Evolutionary conservation across 352 stramenopile species (phyloP), one percentile per base, ranked within the genome.

Genomic region (Phytophthora sojae): DNA sequence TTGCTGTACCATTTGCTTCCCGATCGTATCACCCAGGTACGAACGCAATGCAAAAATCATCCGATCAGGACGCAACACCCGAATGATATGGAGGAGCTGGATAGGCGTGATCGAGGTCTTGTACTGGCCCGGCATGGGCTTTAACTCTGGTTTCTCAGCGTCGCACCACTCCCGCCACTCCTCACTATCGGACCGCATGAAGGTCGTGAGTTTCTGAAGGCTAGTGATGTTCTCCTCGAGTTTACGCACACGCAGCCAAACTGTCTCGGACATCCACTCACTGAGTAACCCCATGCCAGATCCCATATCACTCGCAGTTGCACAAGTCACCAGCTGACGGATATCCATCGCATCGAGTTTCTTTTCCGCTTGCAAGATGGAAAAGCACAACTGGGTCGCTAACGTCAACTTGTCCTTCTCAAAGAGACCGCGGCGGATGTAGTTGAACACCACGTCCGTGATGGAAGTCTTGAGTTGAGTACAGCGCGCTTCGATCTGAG

Each of bases 101-200:
- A 92, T 64, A 6, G 90, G 75, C 4, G 85, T 76, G 8, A 68
- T 23, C 0, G 67, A 63, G 0, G 68, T 70, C 47, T 86, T 85
- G 53, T 90, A 95, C 29, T 97, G 87, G 0, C 96, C 96, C 23
- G 97, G 97, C n/a, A 99, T 81, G 23, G 93, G 79, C 19, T 84
- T 83, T 17, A 77, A 68, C 79, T 99, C 97, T 0, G 95, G 95
- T 21, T 94, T 93, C 53, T 98, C 94, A 8, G 88, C 71, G 39
- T 99, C 92, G 71, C 95, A 99, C 95, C 95, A 99, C 58, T 93
- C 82, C 52, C 85, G 83, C 97, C 97, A 99, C 56, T 99, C 97
- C 55, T 99, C 97, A 9, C 88, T 91, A 62, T 99, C 97, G 2
- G 85, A 91, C 42, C 98, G 96, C 90, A 99, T 98, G 37, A 86